These are phyloP conservation scores for Fusarium anthophilum DNA, from an alignment of 2,329 filamentous ascomycete species.

Conservation along the genomic window DNA sequence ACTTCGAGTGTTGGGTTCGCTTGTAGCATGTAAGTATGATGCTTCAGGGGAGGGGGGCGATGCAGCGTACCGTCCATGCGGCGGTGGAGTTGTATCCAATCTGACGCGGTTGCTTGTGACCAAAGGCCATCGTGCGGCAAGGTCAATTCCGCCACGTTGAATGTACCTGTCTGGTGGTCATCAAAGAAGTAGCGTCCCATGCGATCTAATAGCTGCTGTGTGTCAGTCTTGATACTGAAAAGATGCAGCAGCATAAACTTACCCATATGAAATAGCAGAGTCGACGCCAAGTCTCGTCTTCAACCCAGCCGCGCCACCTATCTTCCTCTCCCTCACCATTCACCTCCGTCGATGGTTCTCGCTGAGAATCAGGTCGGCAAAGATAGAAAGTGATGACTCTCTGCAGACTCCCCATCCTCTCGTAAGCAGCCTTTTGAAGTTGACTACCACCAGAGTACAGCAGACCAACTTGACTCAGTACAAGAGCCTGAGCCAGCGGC, in stretches of 20 bases:
- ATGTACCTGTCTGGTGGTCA: not conserved
- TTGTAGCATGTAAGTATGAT: conserved; percentile 8
- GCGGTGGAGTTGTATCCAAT: not conserved
- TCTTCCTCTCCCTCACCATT: not conserved
- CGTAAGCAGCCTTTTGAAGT: not conserved
- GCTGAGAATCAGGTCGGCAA: no score
- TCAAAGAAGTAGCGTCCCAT: conserved; percentile 9
- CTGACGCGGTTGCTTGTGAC: not conserved
- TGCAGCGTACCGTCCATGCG: not conserved
- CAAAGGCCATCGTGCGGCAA: conserved; percentile 24
- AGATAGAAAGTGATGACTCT: not conserved
- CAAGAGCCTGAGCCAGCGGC: conserved; percentile 12
- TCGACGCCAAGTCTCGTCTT: conserved; percentile 6
- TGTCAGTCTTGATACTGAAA: not conserved
- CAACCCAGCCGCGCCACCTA: conserved; percentile 1
- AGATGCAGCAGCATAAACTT: accelerated
- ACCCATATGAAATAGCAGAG: conserved; percentile 9
- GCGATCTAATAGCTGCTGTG: not conserved
- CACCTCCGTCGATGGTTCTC: no score
- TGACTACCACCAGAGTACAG: not conserved
- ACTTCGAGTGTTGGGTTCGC: conserved; percentile 22
- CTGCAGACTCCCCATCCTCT: not conserved
- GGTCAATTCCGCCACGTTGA: not conserved
- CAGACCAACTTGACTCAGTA: conserved; percentile 23
- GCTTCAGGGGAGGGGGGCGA: no score